Conservation (phyloP, 2,329 filamentous ascomycete genomes). For the Escovopsis weberi region DNA sequence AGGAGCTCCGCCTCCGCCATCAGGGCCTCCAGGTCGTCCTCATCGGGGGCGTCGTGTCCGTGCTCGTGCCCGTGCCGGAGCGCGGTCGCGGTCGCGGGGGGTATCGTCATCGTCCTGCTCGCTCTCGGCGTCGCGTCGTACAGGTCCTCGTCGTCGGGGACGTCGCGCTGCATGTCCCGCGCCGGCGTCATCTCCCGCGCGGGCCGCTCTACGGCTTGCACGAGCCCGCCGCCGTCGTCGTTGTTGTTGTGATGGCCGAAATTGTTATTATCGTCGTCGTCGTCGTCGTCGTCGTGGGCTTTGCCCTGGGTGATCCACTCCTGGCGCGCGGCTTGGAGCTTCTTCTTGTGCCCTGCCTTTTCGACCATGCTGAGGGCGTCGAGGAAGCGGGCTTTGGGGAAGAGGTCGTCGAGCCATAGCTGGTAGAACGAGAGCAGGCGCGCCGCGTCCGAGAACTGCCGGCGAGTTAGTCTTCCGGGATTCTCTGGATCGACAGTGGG, state of each 20-base stretch:
- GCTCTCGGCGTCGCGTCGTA: constrained; percentile 38
- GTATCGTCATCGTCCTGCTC: constrained; percentile 7
- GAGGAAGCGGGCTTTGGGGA: constrained; percentile 83
- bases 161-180: constrained; percentile 7
- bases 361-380: constrained; percentile 86
- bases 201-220: no score
- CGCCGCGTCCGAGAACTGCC: constrained; percentile 67
- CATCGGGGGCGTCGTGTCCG: constrained; percentile 21
- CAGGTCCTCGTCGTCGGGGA: constrained; percentile 33
- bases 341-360: constrained; percentile 77
- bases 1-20: constrained; percentile 33
- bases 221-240: neutral
- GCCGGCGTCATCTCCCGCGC: constrained; percentile 15
- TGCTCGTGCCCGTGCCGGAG: no score
- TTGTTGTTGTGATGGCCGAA: neutral
- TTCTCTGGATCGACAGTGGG: constrained; percentile 6
- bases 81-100: constrained; percentile 8
- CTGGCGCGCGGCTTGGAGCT: constrained; percentile 57
- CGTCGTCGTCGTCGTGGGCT: constrained; percentile 27
- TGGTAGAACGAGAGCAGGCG: constrained; percentile 83
- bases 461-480: neutral
- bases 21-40: constrained; percentile 38
- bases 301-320: constrained; percentile 74
- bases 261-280: constrained; percentile 10
- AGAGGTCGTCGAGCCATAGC: constrained; percentile 91